Evolutionary conservation across 345 rosid genomes (phyloP).

Genomic region (Bruguiera sexangula): DNA sequence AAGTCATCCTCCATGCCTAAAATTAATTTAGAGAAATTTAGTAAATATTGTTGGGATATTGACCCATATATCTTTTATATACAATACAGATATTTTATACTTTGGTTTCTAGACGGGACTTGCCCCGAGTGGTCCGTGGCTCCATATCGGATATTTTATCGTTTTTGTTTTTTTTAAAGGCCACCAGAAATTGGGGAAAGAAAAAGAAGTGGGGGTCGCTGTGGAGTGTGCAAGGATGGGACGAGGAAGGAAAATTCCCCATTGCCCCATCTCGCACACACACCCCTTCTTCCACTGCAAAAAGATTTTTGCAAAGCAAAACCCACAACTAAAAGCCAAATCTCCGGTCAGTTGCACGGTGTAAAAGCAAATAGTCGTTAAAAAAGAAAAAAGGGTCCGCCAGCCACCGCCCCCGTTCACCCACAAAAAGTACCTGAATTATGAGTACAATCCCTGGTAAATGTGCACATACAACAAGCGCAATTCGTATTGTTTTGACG

Average conservation of each 20-base stretch:
- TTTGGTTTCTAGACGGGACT: conserved; percentile 15
- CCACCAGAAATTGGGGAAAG: conserved; percentile 1
- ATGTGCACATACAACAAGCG: background rate
- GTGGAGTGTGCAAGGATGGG: background rate
- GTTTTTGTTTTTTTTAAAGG: background rate
- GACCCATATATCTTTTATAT: no score
- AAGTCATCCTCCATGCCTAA: no score
- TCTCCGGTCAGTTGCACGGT: conserved; percentile 31
- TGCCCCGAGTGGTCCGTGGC: conserved; percentile 20
- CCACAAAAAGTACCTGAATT: conserved; percentile 20
- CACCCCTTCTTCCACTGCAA: background rate
- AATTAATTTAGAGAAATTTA: no score
- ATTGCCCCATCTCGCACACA: background rate
- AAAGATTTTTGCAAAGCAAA: background rate
- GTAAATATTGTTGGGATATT: no score
- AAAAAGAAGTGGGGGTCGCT: background rate
- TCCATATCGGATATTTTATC: background rate
- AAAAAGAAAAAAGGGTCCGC: conserved; percentile 8
- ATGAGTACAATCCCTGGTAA: background rate
- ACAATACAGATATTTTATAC: background rate
- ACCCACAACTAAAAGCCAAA: conserved; percentile 34
- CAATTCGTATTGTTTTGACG: no score
- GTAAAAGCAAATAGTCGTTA: background rate
- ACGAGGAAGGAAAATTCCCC: conserved; percentile 9
- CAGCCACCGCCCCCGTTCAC: conserved; percentile 22